phyloP scores from a whole-genome alignment of 2,329 filamentous ascomycete genomes.

The Ambrosiella beaveri region DNA sequence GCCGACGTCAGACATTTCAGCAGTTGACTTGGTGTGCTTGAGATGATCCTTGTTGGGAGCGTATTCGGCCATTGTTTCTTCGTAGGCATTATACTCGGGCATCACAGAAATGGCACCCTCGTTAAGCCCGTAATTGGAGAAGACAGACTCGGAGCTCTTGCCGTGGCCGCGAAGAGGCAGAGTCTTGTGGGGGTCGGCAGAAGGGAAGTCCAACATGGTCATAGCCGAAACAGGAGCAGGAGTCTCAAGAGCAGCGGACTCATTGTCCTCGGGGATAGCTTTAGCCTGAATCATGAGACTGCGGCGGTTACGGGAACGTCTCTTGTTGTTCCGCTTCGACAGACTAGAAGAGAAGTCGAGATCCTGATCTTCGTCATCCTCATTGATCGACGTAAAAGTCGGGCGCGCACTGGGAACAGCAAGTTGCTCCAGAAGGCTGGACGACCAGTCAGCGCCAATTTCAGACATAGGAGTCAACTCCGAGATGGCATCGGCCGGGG shows the following conservation, averaged over 20 bases:
- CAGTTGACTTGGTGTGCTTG: conserved; percentile 4
- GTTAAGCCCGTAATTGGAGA: conserved; percentile 11
- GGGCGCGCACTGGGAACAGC: neutral
- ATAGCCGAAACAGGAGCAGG: neutral
- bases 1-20: conserved; percentile 10
- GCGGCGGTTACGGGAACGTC: conserved; percentile 1
- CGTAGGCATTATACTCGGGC: conserved; percentile 8
- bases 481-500: conserved; percentile 7
- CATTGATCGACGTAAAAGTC: neutral
- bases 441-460: conserved; percentile 2
- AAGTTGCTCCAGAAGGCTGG: neutral
- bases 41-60: neutral
- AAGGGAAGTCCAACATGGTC: neutral
- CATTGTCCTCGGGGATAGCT: conserved; percentile 6
- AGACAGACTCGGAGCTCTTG: conserved; percentile 10
- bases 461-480: conserved; percentile 10
- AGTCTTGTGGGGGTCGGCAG: neutral
- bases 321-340: conserved; percentile 5
- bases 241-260: neutral
- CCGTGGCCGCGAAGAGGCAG: conserved; percentile 7
- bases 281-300: conserved; percentile 1
- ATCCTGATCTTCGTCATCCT: conserved; percentile 9
- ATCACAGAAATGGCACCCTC: conserved; percentile 11
- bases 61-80: conserved; percentile 5
- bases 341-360: conserved; percentile 9